These are phyloP conservation scores for Colletotrichum sp. DNA, from an alignment of 2,329 filamentous ascomycete species.

Conservation along the genomic window DNA sequence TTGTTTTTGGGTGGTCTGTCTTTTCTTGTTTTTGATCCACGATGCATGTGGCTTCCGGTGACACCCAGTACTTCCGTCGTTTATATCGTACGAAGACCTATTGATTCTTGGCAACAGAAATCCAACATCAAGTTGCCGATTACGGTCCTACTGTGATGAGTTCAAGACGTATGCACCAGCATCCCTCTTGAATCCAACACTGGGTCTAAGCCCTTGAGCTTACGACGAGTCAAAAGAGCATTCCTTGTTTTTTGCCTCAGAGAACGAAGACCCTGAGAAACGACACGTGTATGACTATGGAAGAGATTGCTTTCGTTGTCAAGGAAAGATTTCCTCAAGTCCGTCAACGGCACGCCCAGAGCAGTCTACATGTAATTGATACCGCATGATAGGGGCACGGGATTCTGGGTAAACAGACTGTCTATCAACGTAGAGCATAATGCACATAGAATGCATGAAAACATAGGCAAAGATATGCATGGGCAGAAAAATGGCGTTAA, in stretches of 20 bases:
- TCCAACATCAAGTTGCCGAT: not conserved
- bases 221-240: no score
- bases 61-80: no score
- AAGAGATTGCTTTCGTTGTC: not conserved
- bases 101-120: accelerated
- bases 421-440: not conserved
- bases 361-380: not conserved
- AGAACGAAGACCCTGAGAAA: not conserved
- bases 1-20: no score
- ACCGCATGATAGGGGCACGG: not conserved
- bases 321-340: not conserved
- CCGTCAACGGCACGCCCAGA: no score
- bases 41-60: no score
- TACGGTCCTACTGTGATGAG: not conserved
- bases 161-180: not conserved
- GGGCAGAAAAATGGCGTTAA: not conserved
- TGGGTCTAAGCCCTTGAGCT: no score
- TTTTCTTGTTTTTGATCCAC: no score
- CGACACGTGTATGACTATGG: not conserved
- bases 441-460: not conserved
- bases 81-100: accelerated
- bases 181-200: no score
- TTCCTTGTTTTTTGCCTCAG: no score
- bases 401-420: not conserved
- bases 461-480: not conserved